Evolutionary conservation across 352 stramenopile genomes (phyloP), one percentile per base, ranked within the genome.

Genomic region (Blastocystis sp.): DNA sequence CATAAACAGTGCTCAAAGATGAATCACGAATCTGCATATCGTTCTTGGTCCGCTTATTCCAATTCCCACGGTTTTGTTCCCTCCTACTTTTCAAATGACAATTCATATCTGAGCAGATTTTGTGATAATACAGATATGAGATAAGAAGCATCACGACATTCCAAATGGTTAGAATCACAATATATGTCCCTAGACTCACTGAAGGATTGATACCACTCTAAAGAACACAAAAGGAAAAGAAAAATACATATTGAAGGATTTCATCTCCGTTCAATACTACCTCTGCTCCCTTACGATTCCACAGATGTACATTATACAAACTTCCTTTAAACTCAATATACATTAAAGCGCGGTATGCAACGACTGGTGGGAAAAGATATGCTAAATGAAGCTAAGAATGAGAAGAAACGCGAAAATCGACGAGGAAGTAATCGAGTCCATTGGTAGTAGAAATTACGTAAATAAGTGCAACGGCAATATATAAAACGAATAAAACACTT

Each of bases 251-350:
- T 19, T 54, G 0, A 24, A 81, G 69, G 60, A 81, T 81, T 15
- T 27, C 40, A 59, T 81, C 69, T 22, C 69, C 69, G 3, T 37
- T 81, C 4, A 81, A 33, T 24, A 19, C 22, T n/a, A 51, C 60
- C 42, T 59, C 53, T 24, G 69, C 69, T n/a, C 69, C 69, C n/a
- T 59, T 59, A n/a, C 33, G 40, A 24, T 81, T 54, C 69, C 69
- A 81, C 27, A 81, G 37, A 37, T 81, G 69, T 11, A 81, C 24
- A 24, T 81, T 54, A 37, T 44, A 81, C 11, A 37, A 24, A 11
- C 44, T 81, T 30, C 44, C 69, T 62, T 81, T 81, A 37, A 81
- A 81, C 44, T 81, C 69, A 27, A 81, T n/a, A 22, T 60, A 81
- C 69, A 81, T 81, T 27, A 81, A 22, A 17, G 69, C 69, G 6